A percentile compares a stretch with the other conserved stretches of the same genome.
Evolutionary conservation across 371 early-diverging fungal species (phyloP).

Genomic region (Mucor irregularis): DNA sequence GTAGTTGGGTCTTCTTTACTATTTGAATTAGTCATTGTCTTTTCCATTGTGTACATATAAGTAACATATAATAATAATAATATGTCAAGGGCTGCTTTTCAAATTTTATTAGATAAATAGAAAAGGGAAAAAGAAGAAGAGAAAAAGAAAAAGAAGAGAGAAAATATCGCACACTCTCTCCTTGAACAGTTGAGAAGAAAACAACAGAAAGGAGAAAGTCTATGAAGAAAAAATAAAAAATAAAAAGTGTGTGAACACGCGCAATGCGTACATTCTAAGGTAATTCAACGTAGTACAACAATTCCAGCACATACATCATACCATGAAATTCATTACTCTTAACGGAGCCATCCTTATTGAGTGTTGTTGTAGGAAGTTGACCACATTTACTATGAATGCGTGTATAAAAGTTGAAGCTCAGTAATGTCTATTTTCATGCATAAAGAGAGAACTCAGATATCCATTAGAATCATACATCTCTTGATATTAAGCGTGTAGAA

Average conservation of each 20-base stretch:
- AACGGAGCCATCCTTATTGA: no score
- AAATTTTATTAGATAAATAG: background rate
- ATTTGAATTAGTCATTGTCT: slow-evolving; percentile 2
- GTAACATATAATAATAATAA: no score
- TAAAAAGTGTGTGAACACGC: slow-evolving; percentile 28
- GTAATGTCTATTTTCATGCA: no score
- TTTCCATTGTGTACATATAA: background rate
- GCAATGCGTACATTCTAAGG: slow-evolving; percentile 31
- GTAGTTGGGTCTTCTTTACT: slow-evolving; percentile 5
- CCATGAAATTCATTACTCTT: background rate
- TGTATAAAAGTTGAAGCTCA: no score
- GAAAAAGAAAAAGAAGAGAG: slow-evolving; percentile 1
- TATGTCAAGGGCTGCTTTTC: no score
- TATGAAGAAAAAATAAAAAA: slow-evolving; percentile 1
- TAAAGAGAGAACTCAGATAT: no score
- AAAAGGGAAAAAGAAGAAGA: slow-evolving; percentile 9
- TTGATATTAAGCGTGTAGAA: no score
- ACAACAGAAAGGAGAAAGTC: slow-evolving; percentile 7
- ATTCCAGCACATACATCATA: slow-evolving; percentile 7
- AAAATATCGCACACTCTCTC: slow-evolving; percentile 4
- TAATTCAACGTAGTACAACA: slow-evolving; percentile 16
- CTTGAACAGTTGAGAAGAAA: slow-evolving; percentile 12
- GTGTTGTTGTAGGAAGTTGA: no score
- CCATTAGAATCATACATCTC: no score
- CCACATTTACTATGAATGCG: no score